Percentiles rank a stretch among this genome's conserved stretches.
Evolutionary conservation across 345 rosid species (phyloP).

Genomic region (Adansonia digitata): DNA sequence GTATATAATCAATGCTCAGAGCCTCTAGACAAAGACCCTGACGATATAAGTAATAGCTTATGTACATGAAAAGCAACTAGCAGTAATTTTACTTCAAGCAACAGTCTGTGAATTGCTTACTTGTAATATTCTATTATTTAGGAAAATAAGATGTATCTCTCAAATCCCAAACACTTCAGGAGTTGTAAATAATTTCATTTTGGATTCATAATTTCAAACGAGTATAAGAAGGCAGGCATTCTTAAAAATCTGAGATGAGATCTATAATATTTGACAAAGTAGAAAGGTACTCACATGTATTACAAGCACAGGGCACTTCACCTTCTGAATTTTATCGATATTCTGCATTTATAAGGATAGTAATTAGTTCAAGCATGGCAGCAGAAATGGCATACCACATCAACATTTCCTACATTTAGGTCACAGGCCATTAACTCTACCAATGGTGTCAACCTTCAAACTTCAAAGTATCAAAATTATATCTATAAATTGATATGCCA

Average conservation of each 20-base stretch:
- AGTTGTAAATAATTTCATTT: not conserved
- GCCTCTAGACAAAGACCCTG: too few species aligned
- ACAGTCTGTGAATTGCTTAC: not conserved
- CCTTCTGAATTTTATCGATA: constrained; percentile 74
- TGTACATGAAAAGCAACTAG: not conserved
- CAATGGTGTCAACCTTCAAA: not conserved
- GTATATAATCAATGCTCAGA: too few species aligned
- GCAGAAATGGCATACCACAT: not conserved
- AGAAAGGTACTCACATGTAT: constrained; percentile 65
- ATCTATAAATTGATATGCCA: not conserved
- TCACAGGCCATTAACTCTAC: not conserved
- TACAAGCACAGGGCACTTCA: constrained; percentile 91
- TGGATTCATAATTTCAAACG: not conserved
- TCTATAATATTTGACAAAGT: not conserved
- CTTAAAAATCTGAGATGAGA: not conserved
- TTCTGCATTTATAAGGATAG: constrained; percentile 48
- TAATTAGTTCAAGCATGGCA: constrained; percentile 3
- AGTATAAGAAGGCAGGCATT: not conserved
- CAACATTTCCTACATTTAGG: not conserved
- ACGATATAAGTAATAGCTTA: not conserved
- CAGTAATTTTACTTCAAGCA: not conserved
- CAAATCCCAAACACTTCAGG: not conserved
- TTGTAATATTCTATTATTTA: not conserved
- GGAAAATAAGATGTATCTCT: not conserved
- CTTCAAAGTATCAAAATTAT: constrained; percentile 3